A percentile compares a stretch with the other conserved stretches of the same genome.
Evolutionary conservation across 1,284 basidiomycete species (phyloP).

Genomic region (Sanghuangporus weigelae): DNA sequence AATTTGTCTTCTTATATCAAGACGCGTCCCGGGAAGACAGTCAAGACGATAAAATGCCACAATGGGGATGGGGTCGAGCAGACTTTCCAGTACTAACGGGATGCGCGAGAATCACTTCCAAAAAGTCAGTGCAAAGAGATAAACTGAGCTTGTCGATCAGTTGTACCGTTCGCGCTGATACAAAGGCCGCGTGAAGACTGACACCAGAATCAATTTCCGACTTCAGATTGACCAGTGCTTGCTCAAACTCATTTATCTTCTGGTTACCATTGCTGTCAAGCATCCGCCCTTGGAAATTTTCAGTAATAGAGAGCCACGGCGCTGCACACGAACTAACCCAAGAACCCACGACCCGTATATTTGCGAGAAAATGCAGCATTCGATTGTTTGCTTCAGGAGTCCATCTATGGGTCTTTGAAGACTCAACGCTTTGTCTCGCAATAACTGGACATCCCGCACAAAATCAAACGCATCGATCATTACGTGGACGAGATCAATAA

Average conservation of each 20-base stretch:
- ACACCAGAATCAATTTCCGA: background rate
- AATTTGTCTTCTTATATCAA: background rate
- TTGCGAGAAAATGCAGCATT: background rate
- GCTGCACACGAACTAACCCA: background rate
- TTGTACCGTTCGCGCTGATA: background rate
- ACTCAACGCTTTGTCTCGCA: background rate
- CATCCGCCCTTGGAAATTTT: background rate
- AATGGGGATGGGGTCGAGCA: background rate
- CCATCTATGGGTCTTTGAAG: background rate
- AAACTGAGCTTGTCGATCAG: background rate
- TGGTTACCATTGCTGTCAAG: background rate
- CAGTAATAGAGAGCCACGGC: background rate
- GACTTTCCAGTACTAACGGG: background rate
- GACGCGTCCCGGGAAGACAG: background rate
- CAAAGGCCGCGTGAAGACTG: background rate
- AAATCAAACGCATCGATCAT: background rate
- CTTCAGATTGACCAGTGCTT: background rate
- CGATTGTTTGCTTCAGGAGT: background rate
- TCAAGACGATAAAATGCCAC: background rate
- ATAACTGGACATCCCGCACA: background rate
- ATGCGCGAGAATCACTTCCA: conserved; percentile 22
- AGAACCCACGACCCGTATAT: background rate
- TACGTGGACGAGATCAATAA: background rate
- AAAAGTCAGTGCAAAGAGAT: background rate
- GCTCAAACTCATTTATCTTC: background rate